phyloP scores from a whole-genome alignment of 1,284 basidiomycete species.

The Irpex rosettiformis region DNA sequence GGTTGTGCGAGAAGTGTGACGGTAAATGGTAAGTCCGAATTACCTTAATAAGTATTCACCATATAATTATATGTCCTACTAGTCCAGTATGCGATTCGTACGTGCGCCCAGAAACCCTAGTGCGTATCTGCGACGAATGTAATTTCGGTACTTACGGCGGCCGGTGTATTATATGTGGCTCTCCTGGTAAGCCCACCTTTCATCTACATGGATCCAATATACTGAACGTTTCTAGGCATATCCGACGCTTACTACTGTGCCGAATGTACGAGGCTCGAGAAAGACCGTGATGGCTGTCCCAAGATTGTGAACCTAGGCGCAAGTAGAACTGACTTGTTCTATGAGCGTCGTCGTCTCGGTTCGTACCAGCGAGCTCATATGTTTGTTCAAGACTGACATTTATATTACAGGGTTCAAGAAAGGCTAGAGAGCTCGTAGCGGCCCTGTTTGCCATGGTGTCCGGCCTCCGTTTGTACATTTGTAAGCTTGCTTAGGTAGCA shows the following conservation, averaged over 20 bases:
- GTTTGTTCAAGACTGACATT: not conserved
- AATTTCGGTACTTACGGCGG: constrained; percentile 98
- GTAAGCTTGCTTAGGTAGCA: not conserved
- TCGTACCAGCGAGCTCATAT: constrained; percentile 22
- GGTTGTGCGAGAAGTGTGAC: constrained; percentile 98
- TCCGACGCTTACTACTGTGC: constrained; percentile 98
- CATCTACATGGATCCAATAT: not conserved
- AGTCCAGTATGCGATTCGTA: constrained; percentile 99
- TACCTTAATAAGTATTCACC: not conserved
- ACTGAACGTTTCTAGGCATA: constrained; percentile 57
- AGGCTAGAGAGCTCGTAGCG: constrained; percentile 41
- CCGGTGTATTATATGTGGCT: constrained; percentile 95
- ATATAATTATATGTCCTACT: constrained; percentile 3
- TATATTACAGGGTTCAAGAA: constrained; percentile 68
- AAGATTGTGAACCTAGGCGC: constrained; percentile 98
- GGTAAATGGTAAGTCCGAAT: constrained; percentile 86
- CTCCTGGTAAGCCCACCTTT: constrained; percentile 63
- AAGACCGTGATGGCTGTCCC: constrained; percentile 97
- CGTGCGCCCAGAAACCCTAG: constrained; percentile 95
- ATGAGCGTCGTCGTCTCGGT: constrained; percentile 80
- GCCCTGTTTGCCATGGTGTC: not conserved
- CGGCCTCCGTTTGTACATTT: not conserved
- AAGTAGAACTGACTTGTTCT: constrained; percentile 86
- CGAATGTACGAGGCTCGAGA: constrained; percentile 94
- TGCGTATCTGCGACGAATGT: constrained; percentile 98